These are phyloP conservation scores for Conringia planisiliqua DNA, from an alignment of 345 rosid genomes.

Conservation along the genomic window DNA sequence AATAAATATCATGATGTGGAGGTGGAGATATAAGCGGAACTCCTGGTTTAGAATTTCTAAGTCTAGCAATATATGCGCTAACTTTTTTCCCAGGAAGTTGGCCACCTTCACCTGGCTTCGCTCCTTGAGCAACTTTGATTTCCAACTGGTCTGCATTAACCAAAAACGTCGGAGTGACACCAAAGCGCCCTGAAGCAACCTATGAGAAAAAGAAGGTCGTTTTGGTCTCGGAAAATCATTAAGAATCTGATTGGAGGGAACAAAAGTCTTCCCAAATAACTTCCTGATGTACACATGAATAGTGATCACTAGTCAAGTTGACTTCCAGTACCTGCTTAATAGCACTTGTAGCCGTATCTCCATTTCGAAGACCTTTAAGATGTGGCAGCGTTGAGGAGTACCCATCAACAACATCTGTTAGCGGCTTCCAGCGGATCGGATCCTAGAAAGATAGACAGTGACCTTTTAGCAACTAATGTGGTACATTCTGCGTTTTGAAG, in stretches of 20 bases:
- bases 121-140: conserved; percentile 99
- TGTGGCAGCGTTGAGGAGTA: conserved; percentile 96
- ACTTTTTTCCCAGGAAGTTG: conserved; percentile 99
- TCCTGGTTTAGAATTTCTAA: conserved; percentile 96
- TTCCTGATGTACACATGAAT: conserved; percentile 14
- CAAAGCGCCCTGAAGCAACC: conserved; percentile 99
- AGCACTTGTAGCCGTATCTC: conserved; percentile 99
- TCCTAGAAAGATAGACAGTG: conserved; percentile 47
- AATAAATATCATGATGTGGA: conserved; percentile 96
- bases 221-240: conserved; percentile 2
- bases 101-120: conserved; percentile 99
- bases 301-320: conserved; percentile 5
- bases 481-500: not conserved
- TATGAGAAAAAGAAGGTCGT: conserved; percentile 32
- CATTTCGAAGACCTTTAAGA: conserved; percentile 98
- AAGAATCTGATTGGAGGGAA: not conserved
- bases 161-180: conserved; percentile 97
- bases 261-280: not conserved
- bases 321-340: conserved; percentile 72
- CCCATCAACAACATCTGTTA: conserved; percentile 93
- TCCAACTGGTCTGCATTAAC: conserved; percentile 91
- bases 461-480: not conserved
- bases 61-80: conserved; percentile 92
- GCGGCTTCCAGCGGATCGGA: conserved; percentile 95
- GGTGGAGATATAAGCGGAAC: conserved; percentile 99